These are phyloP conservation scores for Fusarium buharicum DNA, from an alignment of 2,329 filamentous ascomycete genomes.

Conservation along the genomic window DNA sequence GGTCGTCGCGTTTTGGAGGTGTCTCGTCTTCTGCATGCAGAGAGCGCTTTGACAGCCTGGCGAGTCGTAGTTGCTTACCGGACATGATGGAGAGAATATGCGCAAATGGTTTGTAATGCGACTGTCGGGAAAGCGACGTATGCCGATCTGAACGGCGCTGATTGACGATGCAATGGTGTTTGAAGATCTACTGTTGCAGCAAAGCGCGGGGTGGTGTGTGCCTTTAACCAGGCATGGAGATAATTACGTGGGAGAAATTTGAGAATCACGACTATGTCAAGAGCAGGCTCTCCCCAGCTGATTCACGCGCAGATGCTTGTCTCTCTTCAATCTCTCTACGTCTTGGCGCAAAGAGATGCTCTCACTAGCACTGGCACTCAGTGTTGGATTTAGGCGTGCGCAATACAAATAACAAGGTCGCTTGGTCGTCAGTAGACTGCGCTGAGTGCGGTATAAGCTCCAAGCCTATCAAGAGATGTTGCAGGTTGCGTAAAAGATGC, in stretches of 20 bases:
- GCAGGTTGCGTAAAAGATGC: constrained; percentile 3
- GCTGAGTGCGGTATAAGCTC: neutral
- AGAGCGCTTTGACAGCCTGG: constrained; percentile 29
- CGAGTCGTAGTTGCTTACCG: constrained; percentile 49
- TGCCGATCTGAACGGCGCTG: constrained; percentile 24
- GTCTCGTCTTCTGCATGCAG: constrained; percentile 17
- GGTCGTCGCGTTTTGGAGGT: constrained; percentile 18
- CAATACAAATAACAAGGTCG: constrained; percentile 6
- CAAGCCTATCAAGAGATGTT: neutral
- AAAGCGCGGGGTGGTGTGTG: constrained; percentile 41
- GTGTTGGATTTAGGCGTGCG: constrained; percentile 3
- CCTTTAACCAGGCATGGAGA: constrained; percentile 46
- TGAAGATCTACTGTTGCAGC: constrained; percentile 47
- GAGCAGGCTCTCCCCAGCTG: constrained; percentile 40
- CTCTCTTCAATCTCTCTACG: constrained; percentile 40
- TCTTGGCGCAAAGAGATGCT: constrained; percentile 30
- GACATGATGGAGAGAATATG: constrained; percentile 46
- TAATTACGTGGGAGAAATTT: constrained; percentile 50
- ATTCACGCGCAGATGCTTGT: constrained; percentile 39
- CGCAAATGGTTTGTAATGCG: constrained; percentile 10
- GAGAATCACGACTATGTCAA: constrained; percentile 51
- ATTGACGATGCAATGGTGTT: constrained; percentile 24
- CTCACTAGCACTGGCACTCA: constrained; percentile 16
- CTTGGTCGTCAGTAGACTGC: neutral
- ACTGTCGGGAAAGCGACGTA: constrained; percentile 14